Base-by-base conservation (phyloP, 2,329 filamentous ascomycete species). In the Boeremia lycopersici region DNA sequence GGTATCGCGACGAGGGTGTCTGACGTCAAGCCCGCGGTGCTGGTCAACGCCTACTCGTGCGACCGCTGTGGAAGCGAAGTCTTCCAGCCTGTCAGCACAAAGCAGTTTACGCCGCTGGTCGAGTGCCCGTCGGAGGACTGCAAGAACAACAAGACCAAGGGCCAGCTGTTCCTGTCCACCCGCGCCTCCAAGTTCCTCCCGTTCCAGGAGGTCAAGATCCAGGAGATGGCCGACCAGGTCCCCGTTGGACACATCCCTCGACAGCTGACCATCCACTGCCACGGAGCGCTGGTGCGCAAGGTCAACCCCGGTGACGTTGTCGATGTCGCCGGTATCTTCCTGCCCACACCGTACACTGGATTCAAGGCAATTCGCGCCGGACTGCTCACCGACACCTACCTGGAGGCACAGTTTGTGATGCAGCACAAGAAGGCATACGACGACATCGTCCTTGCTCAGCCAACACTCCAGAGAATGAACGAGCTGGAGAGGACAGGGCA, bases 371-470 rank as follows among this genome's bases (percentile, higher is more conserved):
- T 99, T 79, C 89, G 90, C 64, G 95, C 95, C 25, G 95, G 95
- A 54, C 85, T 99, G n/a, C 79, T 99, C 57, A 99, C 95, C 30
- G 95, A 99, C 70, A 99, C 95, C 1, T 99, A 96, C 72, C 81
- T 99, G 11, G 95, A 99, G 77, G 95, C 93, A 5, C 95, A 99
- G 73, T 84, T 96, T 70, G 87, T 99, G 41, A 86, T 87, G 36
- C 95, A 99, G 75, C 95, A 99, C 83, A 99, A 99, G 80, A 96
- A 97, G 78, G 93, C 93, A 0, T 99, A 99, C 76, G 91, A 96
- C 61, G 89, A 96, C 68, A 91, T 97, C 80, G 84, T 87, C 26
- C 86, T 97, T 64, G 93, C 97, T 63, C 86, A 88, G 29, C 83
- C 84, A 46, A 87, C 96, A 8, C 84, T 96, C 48, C 86, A 87